Percentiles rank a stretch among this genome's conserved stretches.
These are phyloP conservation scores for Acer campestre DNA, from an alignment of 345 rosid genomes.

Conservation along the genomic window DNA sequence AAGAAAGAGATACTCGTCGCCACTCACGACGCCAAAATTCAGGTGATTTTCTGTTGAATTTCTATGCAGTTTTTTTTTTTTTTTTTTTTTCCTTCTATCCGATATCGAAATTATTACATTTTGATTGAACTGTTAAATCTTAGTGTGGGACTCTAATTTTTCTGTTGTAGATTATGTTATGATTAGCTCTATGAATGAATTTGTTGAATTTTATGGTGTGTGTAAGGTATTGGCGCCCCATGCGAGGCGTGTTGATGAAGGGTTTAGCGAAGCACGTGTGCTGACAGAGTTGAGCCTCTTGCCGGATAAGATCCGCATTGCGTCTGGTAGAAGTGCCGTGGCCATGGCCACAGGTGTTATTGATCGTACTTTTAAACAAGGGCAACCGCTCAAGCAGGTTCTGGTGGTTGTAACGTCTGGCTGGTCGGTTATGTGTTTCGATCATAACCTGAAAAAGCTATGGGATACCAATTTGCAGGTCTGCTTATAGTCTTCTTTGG, in stretches of 20 bases:
- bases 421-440: conserved; percentile 95
- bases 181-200: neutral
- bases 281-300: conserved; percentile 60
- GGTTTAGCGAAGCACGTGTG: conserved; percentile 88
- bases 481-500: neutral
- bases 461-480: conserved; percentile 98
- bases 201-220: conserved; percentile 5
- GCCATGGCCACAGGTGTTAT: conserved; percentile 96
- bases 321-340: conserved; percentile 84
- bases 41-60: conserved; percentile 44
- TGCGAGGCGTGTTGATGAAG: conserved; percentile 78
- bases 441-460: conserved; percentile 91
- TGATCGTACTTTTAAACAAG: conserved; percentile 62
- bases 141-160: neutral
- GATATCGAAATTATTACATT: neutral
- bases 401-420: conserved; percentile 95
- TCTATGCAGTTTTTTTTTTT: neutral
- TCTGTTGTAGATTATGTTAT: neutral
- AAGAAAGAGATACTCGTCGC: conserved; percentile 88
- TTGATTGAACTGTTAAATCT: neutral
- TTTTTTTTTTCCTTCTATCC: neutral
- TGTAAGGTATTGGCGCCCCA: conserved; percentile 86
- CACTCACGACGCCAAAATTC: conserved; percentile 90
- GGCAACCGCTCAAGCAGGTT: conserved; percentile 88
- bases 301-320: conserved; percentile 87